A percentile compares a stretch with the other conserved stretches of the same genome.
Conservation (phyloP, 2,329 filamentous ascomycete genomes). For the Dactylellina drechsleri region DNA sequence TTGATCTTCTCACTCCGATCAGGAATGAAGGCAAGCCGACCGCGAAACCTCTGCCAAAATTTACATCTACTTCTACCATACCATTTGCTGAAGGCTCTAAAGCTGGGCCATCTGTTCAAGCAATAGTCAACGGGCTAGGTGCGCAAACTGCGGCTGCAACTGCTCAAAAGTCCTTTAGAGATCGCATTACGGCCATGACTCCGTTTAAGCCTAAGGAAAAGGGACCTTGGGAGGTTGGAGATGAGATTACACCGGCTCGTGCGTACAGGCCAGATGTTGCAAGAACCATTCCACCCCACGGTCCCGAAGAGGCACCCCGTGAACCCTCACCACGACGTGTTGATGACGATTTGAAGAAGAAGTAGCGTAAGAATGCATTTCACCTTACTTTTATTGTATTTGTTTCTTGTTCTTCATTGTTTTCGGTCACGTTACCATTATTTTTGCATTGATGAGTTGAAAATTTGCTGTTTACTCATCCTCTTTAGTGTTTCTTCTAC, state of each 20-base stretch:
- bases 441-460: not conserved
- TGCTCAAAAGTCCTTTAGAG: slow-evolving; percentile 29
- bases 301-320: slow-evolving; percentile 13
- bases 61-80: slow-evolving; percentile 12
- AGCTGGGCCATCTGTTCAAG: not conserved
- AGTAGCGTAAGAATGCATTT: not conserved
- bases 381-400: not conserved
- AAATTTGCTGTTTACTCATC: not conserved
- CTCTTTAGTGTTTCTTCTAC: slow-evolving; percentile 2
- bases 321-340: slow-evolving; percentile 30
- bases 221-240: slow-evolving; percentile 28
- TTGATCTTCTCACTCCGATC: slow-evolving; percentile 1
- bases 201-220: slow-evolving; percentile 36
- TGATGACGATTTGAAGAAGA: slow-evolving; percentile 34
- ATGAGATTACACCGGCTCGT: slow-evolving; percentile 39
- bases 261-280: slow-evolving; percentile 37
- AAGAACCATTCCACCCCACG: slow-evolving; percentile 38
- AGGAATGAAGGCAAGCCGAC: slow-evolving; percentile 12
- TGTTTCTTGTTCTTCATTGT: not conserved
- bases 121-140: not conserved
- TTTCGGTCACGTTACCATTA: too few species aligned
- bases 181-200: slow-evolving; percentile 31
- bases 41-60: slow-evolving; percentile 13
- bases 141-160: not conserved
- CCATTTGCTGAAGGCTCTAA: slow-evolving; percentile 29